These are phyloP conservation scores for Sugiyamaella qingdaonensis DNA, from an alignment of 805 yeast species.

Conservation along the genomic window DNA sequence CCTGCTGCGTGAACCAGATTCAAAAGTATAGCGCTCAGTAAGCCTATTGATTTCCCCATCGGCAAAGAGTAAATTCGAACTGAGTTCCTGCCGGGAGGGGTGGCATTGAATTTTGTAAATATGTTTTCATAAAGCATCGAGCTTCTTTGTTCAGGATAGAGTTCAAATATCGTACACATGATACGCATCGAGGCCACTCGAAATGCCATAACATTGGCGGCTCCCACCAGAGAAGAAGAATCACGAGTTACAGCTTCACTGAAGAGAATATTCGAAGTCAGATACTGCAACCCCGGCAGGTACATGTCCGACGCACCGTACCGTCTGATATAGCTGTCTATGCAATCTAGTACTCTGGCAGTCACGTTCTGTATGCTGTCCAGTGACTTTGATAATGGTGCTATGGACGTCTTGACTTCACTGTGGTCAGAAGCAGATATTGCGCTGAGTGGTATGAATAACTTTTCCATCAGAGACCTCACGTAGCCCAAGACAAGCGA, in stretches of 20 bases:
- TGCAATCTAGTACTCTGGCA: neutral
- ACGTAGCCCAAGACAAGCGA: neutral
- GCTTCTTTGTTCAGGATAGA: constrained; percentile 45
- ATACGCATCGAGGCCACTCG: constrained; percentile 26
- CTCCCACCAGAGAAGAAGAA: constrained; percentile 24
- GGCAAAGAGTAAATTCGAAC: constrained; percentile 44
- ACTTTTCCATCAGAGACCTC: neutral
- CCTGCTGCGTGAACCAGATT: constrained; percentile 41
- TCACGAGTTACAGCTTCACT: constrained; percentile 31
- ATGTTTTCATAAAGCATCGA: constrained; percentile 60
- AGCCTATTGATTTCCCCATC: constrained; percentile 47
- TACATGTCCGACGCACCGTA: neutral
- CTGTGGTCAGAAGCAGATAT: neutral
- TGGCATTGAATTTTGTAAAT: constrained; percentile 45
- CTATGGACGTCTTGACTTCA: neutral
- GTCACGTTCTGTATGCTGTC: neutral
- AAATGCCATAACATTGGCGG: constrained; percentile 29
- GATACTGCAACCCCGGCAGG: constrained; percentile 57
- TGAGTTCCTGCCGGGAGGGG: constrained; percentile 43
- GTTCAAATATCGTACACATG: constrained; percentile 27
- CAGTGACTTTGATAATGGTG: neutral
- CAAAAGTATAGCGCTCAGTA: constrained; percentile 45
- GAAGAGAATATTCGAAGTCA: constrained; percentile 42
- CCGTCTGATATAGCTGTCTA: neutral
- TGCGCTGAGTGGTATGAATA: neutral